Evolutionary conservation across 768 basidiomycete species (phyloP).

Genomic region (Cystofilobasidium bisporidii): DNA sequence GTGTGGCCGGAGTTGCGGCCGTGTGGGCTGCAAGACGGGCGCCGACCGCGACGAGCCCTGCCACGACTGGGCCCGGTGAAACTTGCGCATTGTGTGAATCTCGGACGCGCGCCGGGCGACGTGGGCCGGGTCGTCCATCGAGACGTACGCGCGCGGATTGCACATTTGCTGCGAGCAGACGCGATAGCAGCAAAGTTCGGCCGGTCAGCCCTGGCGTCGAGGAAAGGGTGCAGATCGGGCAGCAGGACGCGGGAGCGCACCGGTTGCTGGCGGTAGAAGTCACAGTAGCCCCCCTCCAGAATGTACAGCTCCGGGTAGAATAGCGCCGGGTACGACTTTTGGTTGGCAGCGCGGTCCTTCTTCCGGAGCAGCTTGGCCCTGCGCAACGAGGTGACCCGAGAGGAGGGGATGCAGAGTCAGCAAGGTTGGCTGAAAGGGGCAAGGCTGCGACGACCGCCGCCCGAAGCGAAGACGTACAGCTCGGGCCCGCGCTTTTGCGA

Average conservation of each 20-base stretch:
- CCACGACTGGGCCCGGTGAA: slow-evolving; percentile 27
- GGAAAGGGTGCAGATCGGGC: too few species aligned
- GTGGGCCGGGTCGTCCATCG: slow-evolving; percentile 89
- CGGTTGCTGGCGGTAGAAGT: slow-evolving; percentile 63
- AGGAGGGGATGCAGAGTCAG: slow-evolving; percentile 18
- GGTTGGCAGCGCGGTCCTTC: slow-evolving; percentile 75
- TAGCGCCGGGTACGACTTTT: slow-evolving; percentile 78
- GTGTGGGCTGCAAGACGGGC: slow-evolving; percentile 3
- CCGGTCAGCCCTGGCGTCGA: background rate
- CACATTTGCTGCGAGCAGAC: slow-evolving; percentile 45
- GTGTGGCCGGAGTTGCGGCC: slow-evolving; percentile 10
- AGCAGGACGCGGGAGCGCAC: slow-evolving; percentile 31
- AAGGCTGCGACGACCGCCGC: background rate
- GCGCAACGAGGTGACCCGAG: background rate
- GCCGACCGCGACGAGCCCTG: slow-evolving; percentile 9
- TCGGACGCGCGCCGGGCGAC: slow-evolving; percentile 39
- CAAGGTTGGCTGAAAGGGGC: too few species aligned
- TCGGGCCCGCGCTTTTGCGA: slow-evolving; percentile 91
- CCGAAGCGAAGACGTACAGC: slow-evolving; percentile 48
- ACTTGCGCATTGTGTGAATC: slow-evolving; percentile 23
- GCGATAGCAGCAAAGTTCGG: background rate
- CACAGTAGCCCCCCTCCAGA: slow-evolving; percentile 89
- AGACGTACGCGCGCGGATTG: slow-evolving; percentile 70
- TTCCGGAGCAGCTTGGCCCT: slow-evolving; percentile 91
- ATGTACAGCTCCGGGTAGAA: slow-evolving; percentile 96